phyloP scores from a whole-genome alignment of 441 rosid species.

The Syzygium syzygioides region DNA sequence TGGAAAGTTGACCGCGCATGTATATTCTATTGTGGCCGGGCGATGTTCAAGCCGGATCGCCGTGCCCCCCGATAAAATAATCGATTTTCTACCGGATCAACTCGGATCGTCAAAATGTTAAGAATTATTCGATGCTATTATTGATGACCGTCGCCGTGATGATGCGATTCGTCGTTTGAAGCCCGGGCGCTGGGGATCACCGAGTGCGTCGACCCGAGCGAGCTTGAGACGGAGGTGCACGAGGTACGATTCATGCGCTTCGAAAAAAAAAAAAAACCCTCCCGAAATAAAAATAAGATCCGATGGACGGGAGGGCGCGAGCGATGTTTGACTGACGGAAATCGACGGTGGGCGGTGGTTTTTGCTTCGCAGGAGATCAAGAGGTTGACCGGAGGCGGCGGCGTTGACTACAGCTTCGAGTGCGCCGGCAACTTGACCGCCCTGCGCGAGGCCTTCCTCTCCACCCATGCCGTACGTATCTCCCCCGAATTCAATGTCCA shows the following conservation, averaged over 20 bases:
- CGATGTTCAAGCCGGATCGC: too few relatives aligned
- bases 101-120: background rate
- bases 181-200: constrained; percentile 31
- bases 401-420: constrained; percentile 40
- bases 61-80: background rate
- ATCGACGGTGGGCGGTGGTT: background rate
- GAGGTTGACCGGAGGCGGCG: constrained; percentile 29
- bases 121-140: background rate
- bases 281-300: background rate
- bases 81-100: background rate
- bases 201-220: constrained; percentile 27
- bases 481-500: background rate
- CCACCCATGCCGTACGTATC: constrained; percentile 22
- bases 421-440: constrained; percentile 21
- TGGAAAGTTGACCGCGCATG: background rate
- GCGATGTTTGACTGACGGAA: background rate
- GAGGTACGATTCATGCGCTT: constrained; percentile 13
- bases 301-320: background rate
- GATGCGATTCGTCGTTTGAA: background rate
- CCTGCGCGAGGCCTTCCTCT: constrained; percentile 41
- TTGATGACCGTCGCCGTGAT: background rate
- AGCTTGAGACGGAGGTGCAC: constrained; percentile 17
- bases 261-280: background rate
- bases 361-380: constrained; percentile 20
- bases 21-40: background rate